phyloP scores from a whole-genome alignment of 352 stramenopile genomes.

The Pythium periplocum region DNA sequence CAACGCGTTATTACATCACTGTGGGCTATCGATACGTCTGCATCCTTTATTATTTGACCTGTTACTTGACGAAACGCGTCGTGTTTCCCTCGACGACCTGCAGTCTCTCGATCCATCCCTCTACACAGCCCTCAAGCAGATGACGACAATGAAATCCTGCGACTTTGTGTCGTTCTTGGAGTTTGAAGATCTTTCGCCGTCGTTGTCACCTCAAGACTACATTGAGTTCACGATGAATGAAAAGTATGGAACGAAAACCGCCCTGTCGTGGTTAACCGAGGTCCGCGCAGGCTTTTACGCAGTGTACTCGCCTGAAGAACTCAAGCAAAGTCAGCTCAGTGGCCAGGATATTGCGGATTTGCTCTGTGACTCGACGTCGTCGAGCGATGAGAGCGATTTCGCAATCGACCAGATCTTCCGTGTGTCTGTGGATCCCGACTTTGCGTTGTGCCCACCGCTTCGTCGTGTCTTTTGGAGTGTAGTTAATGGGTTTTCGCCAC shows the following conservation, averaged over 20 bases:
- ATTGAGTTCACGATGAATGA: conserved; percentile 34
- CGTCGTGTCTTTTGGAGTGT: conserved; percentile 39
- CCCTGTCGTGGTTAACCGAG: conserved; percentile 27
- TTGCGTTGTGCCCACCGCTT: conserved; percentile 37
- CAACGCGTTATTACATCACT: conserved; percentile 40
- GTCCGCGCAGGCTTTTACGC: conserved; percentile 40
- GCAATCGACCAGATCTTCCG: conserved; percentile 41
- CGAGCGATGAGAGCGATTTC: conserved; percentile 26
- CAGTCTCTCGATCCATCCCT: conserved; percentile 35
- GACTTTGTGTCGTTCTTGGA: conserved; percentile 53
- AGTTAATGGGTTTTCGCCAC: conserved; percentile 45
- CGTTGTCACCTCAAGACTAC: conserved; percentile 41
- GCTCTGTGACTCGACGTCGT: conserved; percentile 19
- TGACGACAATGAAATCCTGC: conserved; percentile 37
- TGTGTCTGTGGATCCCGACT: conserved; percentile 51
- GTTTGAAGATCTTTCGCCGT: conserved; percentile 37
- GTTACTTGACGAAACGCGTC: conserved; percentile 26
- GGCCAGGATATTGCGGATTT: conserved; percentile 28
- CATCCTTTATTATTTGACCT: conserved; percentile 49
- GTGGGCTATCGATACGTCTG: conserved; percentile 20
- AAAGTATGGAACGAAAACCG: conserved; percentile 29
- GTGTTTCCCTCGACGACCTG: conserved; percentile 41
- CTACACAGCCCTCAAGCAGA: conserved; percentile 34
- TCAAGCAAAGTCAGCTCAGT: conserved; percentile 3
- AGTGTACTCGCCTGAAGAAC: conserved; percentile 25